Evolutionary conservation across 164 flowering plant species (phyloP).

Genomic region (Buxus sempervirens): DNA sequence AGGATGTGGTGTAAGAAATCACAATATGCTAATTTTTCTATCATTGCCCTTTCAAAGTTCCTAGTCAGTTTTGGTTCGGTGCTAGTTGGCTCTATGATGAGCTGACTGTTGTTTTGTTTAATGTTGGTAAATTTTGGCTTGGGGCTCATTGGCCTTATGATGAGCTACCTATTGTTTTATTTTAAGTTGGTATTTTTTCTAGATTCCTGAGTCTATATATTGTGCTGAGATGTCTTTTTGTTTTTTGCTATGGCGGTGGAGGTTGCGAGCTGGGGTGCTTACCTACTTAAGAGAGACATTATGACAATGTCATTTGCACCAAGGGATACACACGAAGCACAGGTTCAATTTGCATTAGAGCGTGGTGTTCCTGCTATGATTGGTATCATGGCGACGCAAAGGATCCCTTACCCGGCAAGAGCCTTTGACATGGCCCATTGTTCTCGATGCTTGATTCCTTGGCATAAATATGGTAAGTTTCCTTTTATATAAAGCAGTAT

Average conservation of each 20-base stretch:
- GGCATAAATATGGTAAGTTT: constrained; percentile 62
- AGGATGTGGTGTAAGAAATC: constrained; percentile 81
- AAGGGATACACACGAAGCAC: constrained; percentile 97
- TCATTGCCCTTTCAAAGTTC: background rate
- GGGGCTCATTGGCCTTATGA: background rate
- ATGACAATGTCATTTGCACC: constrained; percentile 98
- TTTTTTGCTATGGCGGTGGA: constrained; percentile 20
- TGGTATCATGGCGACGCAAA: constrained; percentile 70
- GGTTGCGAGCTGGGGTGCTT: constrained; percentile 99
- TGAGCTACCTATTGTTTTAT: background rate
- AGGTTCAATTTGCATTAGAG: constrained; percentile 92
- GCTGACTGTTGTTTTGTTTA: background rate
- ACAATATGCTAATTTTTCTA: background rate
- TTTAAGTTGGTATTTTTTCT: background rate
- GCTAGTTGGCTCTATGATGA: background rate
- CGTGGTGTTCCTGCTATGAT: constrained; percentile 98
- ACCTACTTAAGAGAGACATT: constrained; percentile 72
- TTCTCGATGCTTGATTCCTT: constrained; percentile 94
- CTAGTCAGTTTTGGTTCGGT: background rate
- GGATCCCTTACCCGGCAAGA: constrained; percentile 92
- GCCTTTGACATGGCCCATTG: constrained; percentile 99
- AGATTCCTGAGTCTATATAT: background rate
- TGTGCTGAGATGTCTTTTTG: background rate
- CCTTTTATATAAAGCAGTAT: background rate
- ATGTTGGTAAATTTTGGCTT: background rate